These are phyloP conservation scores for Spergularia azorica DNA, from an alignment of 179 eudicot genomes.

Conservation along the genomic window DNA sequence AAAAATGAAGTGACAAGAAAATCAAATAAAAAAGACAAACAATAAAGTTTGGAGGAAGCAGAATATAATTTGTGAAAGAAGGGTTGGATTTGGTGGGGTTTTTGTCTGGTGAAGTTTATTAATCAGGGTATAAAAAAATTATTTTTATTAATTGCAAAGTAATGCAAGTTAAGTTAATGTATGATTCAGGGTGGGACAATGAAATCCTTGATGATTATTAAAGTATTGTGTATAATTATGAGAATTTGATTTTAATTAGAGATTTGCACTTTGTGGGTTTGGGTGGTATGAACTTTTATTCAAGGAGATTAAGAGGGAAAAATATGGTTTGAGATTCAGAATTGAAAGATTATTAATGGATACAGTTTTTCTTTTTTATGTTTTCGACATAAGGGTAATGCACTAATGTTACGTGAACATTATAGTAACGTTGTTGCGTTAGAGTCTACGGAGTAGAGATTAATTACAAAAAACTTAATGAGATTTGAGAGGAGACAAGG, in stretches of 20 bases:
- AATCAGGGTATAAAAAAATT: not conserved
- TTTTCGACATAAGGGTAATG: no score
- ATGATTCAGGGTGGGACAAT: conserved; percentile 26
- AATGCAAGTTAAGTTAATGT: no score
- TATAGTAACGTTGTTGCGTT: no score
- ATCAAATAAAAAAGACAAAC: not conserved
- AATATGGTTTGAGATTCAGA: not conserved
- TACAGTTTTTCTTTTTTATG: no score
- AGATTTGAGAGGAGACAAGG: not conserved
- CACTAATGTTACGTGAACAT: no score
- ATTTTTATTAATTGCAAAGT: not conserved
- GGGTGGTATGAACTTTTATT: not conserved
- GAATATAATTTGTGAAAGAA: conserved; percentile 16
- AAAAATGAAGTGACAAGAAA: not conserved
- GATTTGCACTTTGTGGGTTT: conserved; percentile 17
- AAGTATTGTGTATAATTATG: not conserved
- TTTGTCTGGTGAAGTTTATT: conserved; percentile 11
- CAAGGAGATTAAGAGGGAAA: conserved; percentile 8
- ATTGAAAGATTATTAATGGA: no score
- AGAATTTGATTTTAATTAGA: not conserved
- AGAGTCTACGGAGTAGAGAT: no score
- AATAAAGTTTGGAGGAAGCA: conserved; percentile 1
- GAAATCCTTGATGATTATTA: conserved; percentile 25
- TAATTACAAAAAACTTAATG: not conserved
- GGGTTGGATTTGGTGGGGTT: conserved; percentile 33